Evolutionary conservation across 148 eudicot species (phyloP), one percentile per base, ranked within the genome.

Genomic region (Gaultheria prostrata): DNA sequence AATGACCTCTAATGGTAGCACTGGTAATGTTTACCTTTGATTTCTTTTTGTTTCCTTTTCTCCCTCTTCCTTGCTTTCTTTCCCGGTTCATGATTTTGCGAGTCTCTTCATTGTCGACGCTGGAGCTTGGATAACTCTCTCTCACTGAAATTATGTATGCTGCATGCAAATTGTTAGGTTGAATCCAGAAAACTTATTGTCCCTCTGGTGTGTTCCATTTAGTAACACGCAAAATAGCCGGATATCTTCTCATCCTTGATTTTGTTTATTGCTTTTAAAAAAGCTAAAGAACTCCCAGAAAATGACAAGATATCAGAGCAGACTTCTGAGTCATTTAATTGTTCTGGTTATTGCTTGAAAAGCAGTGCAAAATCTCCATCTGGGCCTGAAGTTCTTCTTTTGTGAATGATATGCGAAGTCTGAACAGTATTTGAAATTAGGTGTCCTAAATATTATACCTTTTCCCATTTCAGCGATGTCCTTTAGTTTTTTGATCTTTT

Each of bases 21-120:
- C 86, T 56, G 93, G 92, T 91, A 88, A 49, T 33, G 30, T 50
- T 80, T 73, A n/a, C 80, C 12, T 70, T 76, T 76, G 24, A 32
- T 67, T 78, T 51, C 43, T 39, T 39, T 85, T 56, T 85, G 45
- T 24, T 83, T 51, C 81, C 67, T 78, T 81, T 82, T 77, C 54
- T 61, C 73, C 15, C 21, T 46, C 4, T 6, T 49, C 49, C 59
- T 78, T 39, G 39, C 24, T 65, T 80, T 49, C 33, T 69, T 49
- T 49, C 61, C 33, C 32, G 8, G 33, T 20, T 33, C 21, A 5
- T 21, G 15, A 49, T 17, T 81, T 49, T 30, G 4, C 21, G 3
- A 28, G 18, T 18, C 15, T 49, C 20, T 46, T 20, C 33, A 6
- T 43, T 79, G 46, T 56, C 17, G 21, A 56, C 21, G 49, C 48